Evolutionary conservation across 345 rosid species (phyloP).

Genomic region (Mangifera indica): DNA sequence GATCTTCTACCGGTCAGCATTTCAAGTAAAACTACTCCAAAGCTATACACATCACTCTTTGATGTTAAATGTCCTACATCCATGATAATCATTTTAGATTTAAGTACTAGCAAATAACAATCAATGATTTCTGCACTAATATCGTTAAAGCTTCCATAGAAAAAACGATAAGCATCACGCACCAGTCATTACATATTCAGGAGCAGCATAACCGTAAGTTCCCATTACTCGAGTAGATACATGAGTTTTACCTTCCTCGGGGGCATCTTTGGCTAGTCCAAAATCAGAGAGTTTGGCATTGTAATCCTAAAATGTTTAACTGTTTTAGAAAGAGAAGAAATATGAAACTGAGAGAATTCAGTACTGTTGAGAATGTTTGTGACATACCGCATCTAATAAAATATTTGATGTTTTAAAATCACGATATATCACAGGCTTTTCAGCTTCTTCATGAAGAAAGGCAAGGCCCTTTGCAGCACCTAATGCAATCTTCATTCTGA

Average conservation of each 20-base stretch:
- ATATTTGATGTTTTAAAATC: slow-evolving; percentile 87
- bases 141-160: neutral
- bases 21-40: slow-evolving; percentile 85
- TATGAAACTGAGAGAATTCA: neutral
- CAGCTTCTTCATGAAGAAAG: slow-evolving; percentile 86
- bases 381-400: slow-evolving; percentile 64
- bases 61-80: slow-evolving; percentile 67
- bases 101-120: neutral
- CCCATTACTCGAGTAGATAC: slow-evolving; percentile 89
- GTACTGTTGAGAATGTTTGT: neutral
- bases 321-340: slow-evolving; percentile 2
- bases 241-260: slow-evolving; percentile 76
- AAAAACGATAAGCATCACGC: slow-evolving; percentile 17
- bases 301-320: slow-evolving; percentile 57
- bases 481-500: slow-evolving; percentile 74
- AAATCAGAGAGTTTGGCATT: slow-evolving; percentile 83
- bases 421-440: slow-evolving; percentile 77
- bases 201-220: slow-evolving; percentile 89
- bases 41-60: slow-evolving; percentile 84
- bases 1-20: slow-evolving; percentile 81
- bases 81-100: slow-evolving; percentile 20
- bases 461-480: slow-evolving; percentile 87
- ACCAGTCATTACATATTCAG: slow-evolving; percentile 89
- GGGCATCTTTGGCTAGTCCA: slow-evolving; percentile 88
- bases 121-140: neutral